Base-by-base conservation (phyloP, 1,284 basidiomycete genomes). In the Mycena citricolor region DNA sequence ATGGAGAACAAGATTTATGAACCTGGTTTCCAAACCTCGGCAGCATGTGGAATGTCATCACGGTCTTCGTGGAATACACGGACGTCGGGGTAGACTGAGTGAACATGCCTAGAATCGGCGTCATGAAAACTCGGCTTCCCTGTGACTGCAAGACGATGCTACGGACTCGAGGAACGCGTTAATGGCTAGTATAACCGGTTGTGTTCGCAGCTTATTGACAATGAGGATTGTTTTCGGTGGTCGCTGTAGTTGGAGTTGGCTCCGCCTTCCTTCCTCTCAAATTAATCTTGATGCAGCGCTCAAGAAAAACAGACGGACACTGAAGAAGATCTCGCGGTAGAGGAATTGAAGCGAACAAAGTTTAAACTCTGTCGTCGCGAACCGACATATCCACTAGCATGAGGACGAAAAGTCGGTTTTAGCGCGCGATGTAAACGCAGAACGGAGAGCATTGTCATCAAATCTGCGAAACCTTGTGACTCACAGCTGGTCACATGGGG, bases 161-260 rank as follows among this genome's bases (percentile, higher is more conserved):
- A 38, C 77, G 47, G 42, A 87, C 86, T 74, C 67, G 30, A 87
- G 74, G 47, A 88, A 73, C 4, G 82, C 77, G 51, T 85, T 76
- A 46, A 87, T 86, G 5, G 85, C 86, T 46, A 78, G 78, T 57
- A 83, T 77, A 56, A 82, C 87, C 12, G 80, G 83, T 55, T 77
- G 81, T 51, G 78, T 90, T 50, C 85, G 77, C 42, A 79, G 69
- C 68, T 88, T 88, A 66, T 88, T 88, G 12, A 88, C 84, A 51
- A 88, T 74, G 39, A 88, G 73, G 29, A 88, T 79, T 30, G 76
- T 59, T 48, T 71, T 69, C 25, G 71, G 74, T 31, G 67, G 61
- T 32, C 66, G 43, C 25, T n/a, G n/a, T n/a, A n/a, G n/a, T n/a
- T 58, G 51, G 23, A 59, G 52, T 14, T 57, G 53, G 49, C 55